Evolutionary conservation across 2,329 filamentous ascomycete genomes (phyloP).

Genomic region (Pseudocercospora crystallina): DNA sequence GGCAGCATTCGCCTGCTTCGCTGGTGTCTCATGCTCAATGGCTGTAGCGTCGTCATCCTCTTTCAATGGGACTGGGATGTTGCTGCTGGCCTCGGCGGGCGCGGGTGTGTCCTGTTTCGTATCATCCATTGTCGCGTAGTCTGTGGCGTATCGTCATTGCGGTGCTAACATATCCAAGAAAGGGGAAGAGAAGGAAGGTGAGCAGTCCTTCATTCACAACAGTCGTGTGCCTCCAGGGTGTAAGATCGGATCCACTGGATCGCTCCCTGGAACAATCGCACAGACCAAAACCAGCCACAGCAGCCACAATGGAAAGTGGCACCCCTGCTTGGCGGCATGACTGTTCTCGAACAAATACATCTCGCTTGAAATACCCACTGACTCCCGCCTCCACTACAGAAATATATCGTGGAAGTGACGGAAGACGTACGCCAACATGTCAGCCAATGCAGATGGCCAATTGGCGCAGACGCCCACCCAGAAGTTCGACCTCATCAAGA

Average conservation of each 20-base stretch:
- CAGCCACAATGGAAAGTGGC: no score
- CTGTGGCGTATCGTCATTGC: constrained; percentile 2
- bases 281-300: no score
- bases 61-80: constrained; percentile 6
- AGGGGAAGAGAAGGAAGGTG: not conserved
- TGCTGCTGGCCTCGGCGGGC: constrained; percentile 14
- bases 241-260: no score
- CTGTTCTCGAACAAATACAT: no score
- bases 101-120: constrained; percentile 15
- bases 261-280: no score
- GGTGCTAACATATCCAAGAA: constrained; percentile 3
- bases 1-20: not conserved
- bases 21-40: constrained; percentile 1
- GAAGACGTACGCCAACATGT: not conserved
- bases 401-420: not conserved
- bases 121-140: constrained; percentile 31
- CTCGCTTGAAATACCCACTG: no score
- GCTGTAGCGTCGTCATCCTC: constrained; percentile 4
- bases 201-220: no score
- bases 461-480: constrained; percentile 46
- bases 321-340: no score
- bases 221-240: no score
- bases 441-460: constrained; percentile 1
- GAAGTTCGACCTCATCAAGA: constrained; percentile 72
- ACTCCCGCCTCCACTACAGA: no score